Evolutionary conservation across 495 filamentous ascomycete genomes (phyloP), one percentile per base, ranked within the genome.

Genomic region (Aspergillus cavernicola): DNA sequence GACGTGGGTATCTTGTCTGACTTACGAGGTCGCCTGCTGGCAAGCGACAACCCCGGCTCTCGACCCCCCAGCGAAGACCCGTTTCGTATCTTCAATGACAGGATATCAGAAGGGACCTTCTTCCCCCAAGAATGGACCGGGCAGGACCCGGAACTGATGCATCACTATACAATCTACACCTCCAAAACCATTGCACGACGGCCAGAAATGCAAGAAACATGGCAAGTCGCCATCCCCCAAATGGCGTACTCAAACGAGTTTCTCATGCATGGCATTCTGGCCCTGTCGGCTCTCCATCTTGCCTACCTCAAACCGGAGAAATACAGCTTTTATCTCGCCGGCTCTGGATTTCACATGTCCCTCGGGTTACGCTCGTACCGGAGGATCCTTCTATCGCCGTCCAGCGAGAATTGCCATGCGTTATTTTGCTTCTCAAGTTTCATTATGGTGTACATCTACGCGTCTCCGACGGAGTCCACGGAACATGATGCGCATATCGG

Each of bases 251-350:
- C 64, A 1, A 61, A 77, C 26, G 66, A 69, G 10, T 76, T 75
- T 41, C 55, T 78, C 1, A 73, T 78, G 70, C 72, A 76, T 40
- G 72, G 74, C 15, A 67, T 78, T 28, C 58, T 78, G 10, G 72
- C 70, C 12, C 56, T 78, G 5, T 68, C 72, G 6, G 65, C 75
- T 1, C 63, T 75, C 3, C 74, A 78, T 57, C 67, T 80, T 6
- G 65, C 67, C n/a, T 40, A 20, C 16, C 20, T 28, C 7, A 38
- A 24, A 9, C 52, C 52, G 1, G 42, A 48, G 28, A 7, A 22
- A 20, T 40, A 40, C 16, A 54, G 42, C 23, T 19, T 20, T 13
- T 54, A 53, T 23, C 38, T 53, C 1, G 33, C 24, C 3, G 13
- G 24, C 28, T 43, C 50, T 19, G 15, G 24, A n/a, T 53, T 44